phyloP scores from a whole-genome alignment of 306 rosid genomes.

The Rosa rugosa region DNA sequence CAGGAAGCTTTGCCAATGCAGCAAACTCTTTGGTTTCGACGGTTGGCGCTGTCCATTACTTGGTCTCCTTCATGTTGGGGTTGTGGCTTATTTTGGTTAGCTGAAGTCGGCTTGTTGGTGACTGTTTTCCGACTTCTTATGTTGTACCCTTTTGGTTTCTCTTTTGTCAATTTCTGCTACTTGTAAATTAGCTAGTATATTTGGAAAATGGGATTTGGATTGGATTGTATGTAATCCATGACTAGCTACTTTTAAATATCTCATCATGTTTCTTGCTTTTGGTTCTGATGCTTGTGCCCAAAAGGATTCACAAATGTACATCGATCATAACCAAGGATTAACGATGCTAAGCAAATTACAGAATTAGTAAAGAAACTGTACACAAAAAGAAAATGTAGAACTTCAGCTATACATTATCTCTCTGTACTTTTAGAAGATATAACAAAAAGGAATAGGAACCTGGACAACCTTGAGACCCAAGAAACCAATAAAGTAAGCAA shows the following conservation, averaged over 20 bases:
- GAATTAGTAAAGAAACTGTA: too few relatives aligned
- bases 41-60: constrained; percentile 6
- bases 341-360: too few relatives aligned
- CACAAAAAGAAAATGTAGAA: background rate
- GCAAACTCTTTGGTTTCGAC: constrained; percentile 13
- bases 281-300: background rate
- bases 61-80: constrained; percentile 25
- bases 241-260: background rate
- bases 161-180: background rate
- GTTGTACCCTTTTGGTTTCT: background rate
- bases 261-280: background rate
- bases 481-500: constrained; percentile 3
- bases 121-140: background rate
- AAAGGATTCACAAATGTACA: background rate
- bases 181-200: background rate
- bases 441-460: background rate
- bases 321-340: background rate
- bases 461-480: constrained; percentile 12
- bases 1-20: constrained; percentile 53
- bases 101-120: background rate
- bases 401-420: too few relatives aligned
- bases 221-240: background rate
- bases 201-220: background rate
- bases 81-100: constrained; percentile 6
- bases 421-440: background rate